phyloP scores from a whole-genome alignment of 345 rosid genomes.

The Melastoma malabathricum region DNA sequence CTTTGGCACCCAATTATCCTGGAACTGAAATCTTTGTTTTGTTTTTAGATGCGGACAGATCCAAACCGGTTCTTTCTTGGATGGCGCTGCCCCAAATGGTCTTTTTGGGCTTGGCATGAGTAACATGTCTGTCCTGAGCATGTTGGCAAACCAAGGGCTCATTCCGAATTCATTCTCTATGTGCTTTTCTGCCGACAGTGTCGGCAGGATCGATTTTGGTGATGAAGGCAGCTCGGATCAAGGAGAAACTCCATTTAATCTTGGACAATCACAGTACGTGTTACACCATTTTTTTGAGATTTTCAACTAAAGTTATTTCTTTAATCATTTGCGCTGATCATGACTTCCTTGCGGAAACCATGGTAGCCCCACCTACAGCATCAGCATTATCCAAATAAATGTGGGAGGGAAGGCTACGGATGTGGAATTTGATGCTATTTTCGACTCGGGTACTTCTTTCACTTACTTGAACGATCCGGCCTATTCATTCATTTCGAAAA shows the following conservation, averaged over 20 bases:
- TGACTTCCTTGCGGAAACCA: neutral
- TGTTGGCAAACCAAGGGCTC: constrained; percentile 53
- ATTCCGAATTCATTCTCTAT: constrained; percentile 81
- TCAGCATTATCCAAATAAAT: constrained; percentile 45
- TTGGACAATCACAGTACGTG: constrained; percentile 40
- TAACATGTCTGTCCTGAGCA: constrained; percentile 72
- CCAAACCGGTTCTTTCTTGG: constrained; percentile 77
- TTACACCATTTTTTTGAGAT: neutral
- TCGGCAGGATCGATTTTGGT: constrained; percentile 87
- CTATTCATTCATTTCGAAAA: constrained; percentile 43
- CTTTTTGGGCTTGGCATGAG: constrained; percentile 90
- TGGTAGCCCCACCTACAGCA: constrained; percentile 72
- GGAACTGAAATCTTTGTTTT: constrained; percentile 6
- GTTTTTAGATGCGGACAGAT: constrained; percentile 68
- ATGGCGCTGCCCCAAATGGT: constrained; percentile 92
- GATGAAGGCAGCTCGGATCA: constrained; percentile 76
- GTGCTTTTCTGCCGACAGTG: constrained; percentile 67
- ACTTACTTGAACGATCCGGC: constrained; percentile 74
- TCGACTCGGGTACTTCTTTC: constrained; percentile 92
- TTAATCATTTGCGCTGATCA: too few species aligned
- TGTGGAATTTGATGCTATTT: constrained; percentile 59
- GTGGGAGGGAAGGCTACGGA: constrained; percentile 43
- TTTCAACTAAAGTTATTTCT: neutral
- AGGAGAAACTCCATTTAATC: constrained; percentile 72
- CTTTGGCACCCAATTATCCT: neutral